These are phyloP conservation scores for Lepidopterella palustris DNA, from an alignment of 495 filamentous ascomycete genomes.

Conservation along the genomic window DNA sequence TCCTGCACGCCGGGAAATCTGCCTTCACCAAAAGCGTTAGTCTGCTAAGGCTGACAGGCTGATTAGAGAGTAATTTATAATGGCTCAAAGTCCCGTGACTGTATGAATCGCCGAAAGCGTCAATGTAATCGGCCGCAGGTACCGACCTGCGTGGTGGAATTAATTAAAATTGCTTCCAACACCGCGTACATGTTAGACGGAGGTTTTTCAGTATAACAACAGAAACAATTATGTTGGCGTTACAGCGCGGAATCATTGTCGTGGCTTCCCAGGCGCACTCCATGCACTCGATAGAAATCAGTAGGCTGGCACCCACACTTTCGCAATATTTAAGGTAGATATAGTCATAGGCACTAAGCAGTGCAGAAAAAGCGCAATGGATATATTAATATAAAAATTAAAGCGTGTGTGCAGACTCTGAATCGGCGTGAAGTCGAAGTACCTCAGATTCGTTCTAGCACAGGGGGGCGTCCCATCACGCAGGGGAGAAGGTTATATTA, in stretches of 20 bases:
- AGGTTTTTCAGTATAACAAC: neutral
- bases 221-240: neutral
- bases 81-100: neutral
- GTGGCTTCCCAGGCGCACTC: neutral
- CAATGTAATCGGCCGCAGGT: neutral
- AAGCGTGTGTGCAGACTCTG: neutral
- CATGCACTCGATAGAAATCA: neutral
- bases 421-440: neutral
- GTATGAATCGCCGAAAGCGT: neutral
- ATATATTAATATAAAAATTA: neutral
- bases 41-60: neutral
- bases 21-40: neutral
- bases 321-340: neutral
- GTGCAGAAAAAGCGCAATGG: neutral
- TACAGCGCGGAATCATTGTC: neutral
- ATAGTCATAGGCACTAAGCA: neutral
- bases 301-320: neutral
- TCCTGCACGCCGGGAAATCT: neutral
- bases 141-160: neutral
- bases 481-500: neutral
- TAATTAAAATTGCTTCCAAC: too few species aligned
- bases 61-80: too few species aligned
- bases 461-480: neutral
- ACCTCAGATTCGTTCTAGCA: neutral
- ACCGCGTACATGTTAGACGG: neutral